Conservation (phyloP, 164 flowering plant genomes). For the Magnolia changhungtana region DNA sequence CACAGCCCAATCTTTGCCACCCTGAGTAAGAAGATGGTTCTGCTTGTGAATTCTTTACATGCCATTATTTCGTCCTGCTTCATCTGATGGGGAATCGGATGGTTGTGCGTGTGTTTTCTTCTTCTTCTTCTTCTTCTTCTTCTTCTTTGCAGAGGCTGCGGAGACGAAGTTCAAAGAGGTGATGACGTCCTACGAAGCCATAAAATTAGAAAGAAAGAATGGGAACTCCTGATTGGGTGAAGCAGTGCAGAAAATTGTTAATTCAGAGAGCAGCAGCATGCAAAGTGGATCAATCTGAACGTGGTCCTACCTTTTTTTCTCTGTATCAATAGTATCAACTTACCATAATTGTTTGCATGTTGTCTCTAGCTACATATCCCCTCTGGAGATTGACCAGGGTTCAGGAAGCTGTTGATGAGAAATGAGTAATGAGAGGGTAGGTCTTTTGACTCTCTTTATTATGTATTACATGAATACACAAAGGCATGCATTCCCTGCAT, state of each 20-base stretch:
- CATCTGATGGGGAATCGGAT: no score
- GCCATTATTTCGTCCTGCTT: no score
- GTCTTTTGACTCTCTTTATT: background rate
- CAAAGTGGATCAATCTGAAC: background rate
- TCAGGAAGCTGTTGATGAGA: background rate
- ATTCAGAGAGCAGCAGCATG: background rate
- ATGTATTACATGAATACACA: background rate
- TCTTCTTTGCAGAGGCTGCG: constrained; percentile 64
- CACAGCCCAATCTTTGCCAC: no score
- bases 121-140: background rate
- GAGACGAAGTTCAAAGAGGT: constrained; percentile 96
- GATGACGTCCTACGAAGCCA: constrained; percentile 82
- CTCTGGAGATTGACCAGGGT: background rate
- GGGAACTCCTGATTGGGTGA: constrained; percentile 17
- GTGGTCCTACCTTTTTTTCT: background rate
- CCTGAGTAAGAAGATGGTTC: no score
- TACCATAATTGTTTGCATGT: no score
- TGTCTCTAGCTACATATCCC: no score
- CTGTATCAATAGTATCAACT: background rate
- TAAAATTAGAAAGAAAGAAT: constrained; percentile 64
- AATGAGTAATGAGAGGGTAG: background rate
- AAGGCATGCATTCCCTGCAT: background rate
- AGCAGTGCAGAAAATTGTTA: background rate
- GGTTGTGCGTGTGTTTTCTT: no score
- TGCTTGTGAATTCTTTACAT: no score